Percentiles rank a stretch among this genome's conserved stretches.
Conservation (phyloP, 164 flowering plant genomes). For the Malania oleifera region DNA sequence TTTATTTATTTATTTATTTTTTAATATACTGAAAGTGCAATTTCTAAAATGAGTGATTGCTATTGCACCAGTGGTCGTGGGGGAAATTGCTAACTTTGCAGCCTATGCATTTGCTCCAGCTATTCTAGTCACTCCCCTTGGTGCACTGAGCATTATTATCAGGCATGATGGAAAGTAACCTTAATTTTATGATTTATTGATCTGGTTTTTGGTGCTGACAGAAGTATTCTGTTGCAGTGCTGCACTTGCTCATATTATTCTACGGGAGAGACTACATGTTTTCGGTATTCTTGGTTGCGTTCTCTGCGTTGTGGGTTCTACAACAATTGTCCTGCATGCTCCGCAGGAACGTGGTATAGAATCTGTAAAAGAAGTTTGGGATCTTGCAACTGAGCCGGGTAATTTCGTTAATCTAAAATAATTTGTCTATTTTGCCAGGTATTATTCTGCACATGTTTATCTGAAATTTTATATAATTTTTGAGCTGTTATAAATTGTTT, state of each 20-base stretch:
- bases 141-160: constrained; percentile 91
- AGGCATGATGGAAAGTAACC: constrained; percentile 39
- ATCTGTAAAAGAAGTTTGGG: constrained; percentile 88
- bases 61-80: constrained; percentile 66
- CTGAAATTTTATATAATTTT: background rate
- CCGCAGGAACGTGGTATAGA: constrained; percentile 82
- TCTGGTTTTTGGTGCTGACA: constrained; percentile 15
- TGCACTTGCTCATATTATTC: constrained; percentile 78
- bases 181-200: background rate
- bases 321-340: constrained; percentile 87
- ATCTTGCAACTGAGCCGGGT: constrained; percentile 95
- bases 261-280: constrained; percentile 73
- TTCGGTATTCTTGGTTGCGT: constrained; percentile 89
- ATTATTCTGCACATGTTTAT: background rate
- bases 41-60: constrained; percentile 1
- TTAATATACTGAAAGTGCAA: background rate
- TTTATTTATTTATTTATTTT: no score
- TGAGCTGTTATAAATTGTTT: background rate
- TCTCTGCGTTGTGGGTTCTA: constrained; percentile 90
- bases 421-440: background rate
- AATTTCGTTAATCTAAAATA: background rate
- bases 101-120: constrained; percentile 98
- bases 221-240: constrained; percentile 56
- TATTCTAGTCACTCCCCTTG: constrained; percentile 86
- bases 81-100: constrained; percentile 89